Percentiles rank a stretch among this genome's conserved stretches.
phyloP scores from a whole-genome alignment of 1,284 basidiomycete genomes.

The Chalciporus sp. region DNA sequence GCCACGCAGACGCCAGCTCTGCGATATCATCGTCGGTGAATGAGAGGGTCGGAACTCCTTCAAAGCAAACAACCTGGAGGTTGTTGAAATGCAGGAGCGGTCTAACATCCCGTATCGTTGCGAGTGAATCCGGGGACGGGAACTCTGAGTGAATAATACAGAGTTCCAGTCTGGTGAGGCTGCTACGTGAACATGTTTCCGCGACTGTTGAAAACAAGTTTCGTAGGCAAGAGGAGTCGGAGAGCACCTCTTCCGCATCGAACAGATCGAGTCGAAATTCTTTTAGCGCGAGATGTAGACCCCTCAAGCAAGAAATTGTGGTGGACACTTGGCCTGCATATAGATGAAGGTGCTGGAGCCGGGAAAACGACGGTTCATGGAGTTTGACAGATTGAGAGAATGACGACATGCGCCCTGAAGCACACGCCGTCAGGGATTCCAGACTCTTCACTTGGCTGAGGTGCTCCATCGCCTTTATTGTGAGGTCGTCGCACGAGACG shows the following conservation, averaged over 20 bases:
- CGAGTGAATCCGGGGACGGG: not conserved
- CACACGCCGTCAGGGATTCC: constrained; percentile 19
- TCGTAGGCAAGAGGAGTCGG: constrained; percentile 6
- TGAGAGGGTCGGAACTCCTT: constrained; percentile 19
- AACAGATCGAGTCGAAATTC: constrained; percentile 27
- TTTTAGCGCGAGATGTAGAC: constrained; percentile 14
- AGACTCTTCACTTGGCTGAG: constrained; percentile 16
- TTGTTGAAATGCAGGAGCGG: constrained; percentile 20
- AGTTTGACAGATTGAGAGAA: constrained; percentile 2
- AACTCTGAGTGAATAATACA: constrained; percentile 17
- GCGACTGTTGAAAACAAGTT: constrained; percentile 16
- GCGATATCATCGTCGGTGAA: constrained; percentile 19
- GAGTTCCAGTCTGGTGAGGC: constrained; percentile 16
- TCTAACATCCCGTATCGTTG: constrained; percentile 14
- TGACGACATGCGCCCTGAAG: constrained; percentile 12
- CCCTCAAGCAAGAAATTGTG: constrained; percentile 7
- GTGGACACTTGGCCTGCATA: constrained; percentile 21
- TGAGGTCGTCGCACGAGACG: constrained; percentile 28
- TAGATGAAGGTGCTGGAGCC: constrained; percentile 21
- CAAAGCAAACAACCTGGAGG: constrained; percentile 18
- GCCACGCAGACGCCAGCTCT: constrained; percentile 22
- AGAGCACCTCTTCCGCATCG: constrained; percentile 17
- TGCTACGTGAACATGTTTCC: constrained; percentile 15
- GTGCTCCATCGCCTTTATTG: constrained; percentile 19
- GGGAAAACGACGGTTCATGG: constrained; percentile 5